Evolutionary conservation across 2,329 filamentous ascomycete genomes (phyloP), one percentile per base, ranked within the genome.

Genomic region (Hypoxylon sp.): DNA sequence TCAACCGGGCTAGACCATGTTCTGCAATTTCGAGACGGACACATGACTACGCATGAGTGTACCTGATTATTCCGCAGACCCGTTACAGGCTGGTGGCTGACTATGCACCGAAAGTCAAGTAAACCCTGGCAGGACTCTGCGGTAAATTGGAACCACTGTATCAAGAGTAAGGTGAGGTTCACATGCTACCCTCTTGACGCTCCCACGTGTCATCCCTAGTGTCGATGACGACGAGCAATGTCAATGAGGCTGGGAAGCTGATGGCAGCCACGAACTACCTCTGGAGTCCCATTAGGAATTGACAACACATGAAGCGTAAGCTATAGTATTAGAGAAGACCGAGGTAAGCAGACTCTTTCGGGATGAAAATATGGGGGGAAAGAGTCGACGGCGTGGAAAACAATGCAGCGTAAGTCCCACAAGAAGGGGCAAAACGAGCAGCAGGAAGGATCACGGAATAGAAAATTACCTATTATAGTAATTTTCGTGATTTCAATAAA

Each of bases 11-110:
- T 43, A 43, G 38, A 19, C 38, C 38, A 21, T 10, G n/a, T 43
- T 19, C 38, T 43, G 38, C 14, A 43, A 21, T 21, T 21, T 43
- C 38, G 17, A 21, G 38, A 19, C 38, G 9, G 7, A 43, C 38
- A 21, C 38, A 19, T 49, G 45, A 49, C 45, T 30, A 30, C 21
- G 45, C 45, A 49, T 49, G 45, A 49, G 7, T 28, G 25, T 49
- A 14, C 45, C 17, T 43, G 17, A 21, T 49, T 49, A 49, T 49
- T 17, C 25, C 25, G 45, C 45, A 49, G 45, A 28, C n/a, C 21
- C 11, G n/a, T 14, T 2, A 49, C 5, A 14, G 25, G 7, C 23
- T 13, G 5, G 45, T 21, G 21, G 45, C 6, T 49, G 21, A 49
- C 45, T 28, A 23, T 49, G 21, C 45, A 9, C 21, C 25, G 17